These are phyloP conservation scores for Dryas drummondii DNA, from an alignment of 306 rosid species.

Conservation along the genomic window DNA sequence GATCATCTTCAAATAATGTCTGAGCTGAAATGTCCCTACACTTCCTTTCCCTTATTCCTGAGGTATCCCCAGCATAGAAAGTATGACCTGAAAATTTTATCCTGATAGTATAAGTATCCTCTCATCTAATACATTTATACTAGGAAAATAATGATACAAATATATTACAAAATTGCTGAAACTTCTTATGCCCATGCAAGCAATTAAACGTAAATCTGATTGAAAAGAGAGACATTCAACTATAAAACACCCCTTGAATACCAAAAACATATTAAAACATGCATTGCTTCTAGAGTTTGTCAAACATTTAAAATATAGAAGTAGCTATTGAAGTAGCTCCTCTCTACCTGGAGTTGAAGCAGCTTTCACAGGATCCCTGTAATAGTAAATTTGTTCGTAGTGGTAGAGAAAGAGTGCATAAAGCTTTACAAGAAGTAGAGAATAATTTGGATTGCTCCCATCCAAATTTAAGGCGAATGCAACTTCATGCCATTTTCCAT, in stretches of 20 bases:
- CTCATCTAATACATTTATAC: not conserved
- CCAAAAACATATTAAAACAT: not conserved
- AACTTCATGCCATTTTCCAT: slow-evolving; percentile 37
- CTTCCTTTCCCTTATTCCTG: slow-evolving; percentile 8
- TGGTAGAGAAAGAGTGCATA: slow-evolving; percentile 31
- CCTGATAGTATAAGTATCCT: not conserved
- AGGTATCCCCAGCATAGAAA: slow-evolving; percentile 10
- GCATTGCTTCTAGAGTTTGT: not conserved
- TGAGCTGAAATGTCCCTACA: not conserved
- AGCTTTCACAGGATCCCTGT: slow-evolving; percentile 27
- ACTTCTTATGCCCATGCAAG: not conserved
- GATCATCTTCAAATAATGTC: not conserved
- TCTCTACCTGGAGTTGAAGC: slow-evolving; percentile 13
- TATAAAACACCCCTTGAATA: no score
- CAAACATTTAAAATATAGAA: not conserved
- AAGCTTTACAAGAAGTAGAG: slow-evolving; percentile 22
- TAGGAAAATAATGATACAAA: not conserved
- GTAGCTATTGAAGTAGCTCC: not conserved
- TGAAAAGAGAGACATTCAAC: not conserved
- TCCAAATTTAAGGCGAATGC: slow-evolving; percentile 26
- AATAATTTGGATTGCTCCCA: slow-evolving; percentile 8
- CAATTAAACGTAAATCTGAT: not conserved
- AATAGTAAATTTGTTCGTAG: slow-evolving; percentile 36
- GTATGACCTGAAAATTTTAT: slow-evolving; percentile 13
- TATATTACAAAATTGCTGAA: not conserved